phyloP scores from a whole-genome alignment of 805 yeast genomes.

The Saturnispora dispora region DNA sequence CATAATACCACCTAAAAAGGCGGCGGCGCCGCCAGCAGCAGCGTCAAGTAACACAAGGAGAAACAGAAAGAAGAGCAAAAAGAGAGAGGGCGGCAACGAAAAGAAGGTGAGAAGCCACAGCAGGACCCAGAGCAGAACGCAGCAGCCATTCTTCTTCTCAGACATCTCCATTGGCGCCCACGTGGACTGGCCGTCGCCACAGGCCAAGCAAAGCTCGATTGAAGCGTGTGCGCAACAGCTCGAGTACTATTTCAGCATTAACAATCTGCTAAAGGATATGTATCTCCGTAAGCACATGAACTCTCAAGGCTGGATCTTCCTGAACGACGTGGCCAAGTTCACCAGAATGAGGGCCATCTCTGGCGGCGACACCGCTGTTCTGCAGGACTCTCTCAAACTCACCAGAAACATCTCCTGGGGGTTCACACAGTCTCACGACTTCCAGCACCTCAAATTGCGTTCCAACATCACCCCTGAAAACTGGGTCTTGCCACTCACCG shows the following conservation, averaged over 20 bases:
- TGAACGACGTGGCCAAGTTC: conserved; percentile 55
- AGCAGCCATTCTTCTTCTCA: not conserved
- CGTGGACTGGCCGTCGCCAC: conserved; percentile 11
- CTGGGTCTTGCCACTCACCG: conserved; percentile 58
- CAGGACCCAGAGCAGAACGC: not conserved
- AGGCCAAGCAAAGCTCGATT: conserved; percentile 13
- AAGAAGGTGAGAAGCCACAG: not conserved
- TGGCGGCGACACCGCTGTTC: conserved; percentile 42
- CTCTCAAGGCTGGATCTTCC: conserved; percentile 60
- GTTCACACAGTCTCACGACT: conserved; percentile 23
- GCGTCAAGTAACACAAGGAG: not conserved
- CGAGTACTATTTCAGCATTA: conserved; percentile 84
- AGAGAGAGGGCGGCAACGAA: not conserved
- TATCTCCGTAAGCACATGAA: conserved; percentile 78
- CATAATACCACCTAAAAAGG: conserved; percentile 10
- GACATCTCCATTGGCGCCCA: conserved; percentile 4
- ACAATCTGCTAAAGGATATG: conserved; percentile 78
- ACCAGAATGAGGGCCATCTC: conserved; percentile 65
- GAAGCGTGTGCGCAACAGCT: conserved; percentile 44
- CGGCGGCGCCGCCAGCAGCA: not conserved
- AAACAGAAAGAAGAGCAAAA: not conserved
- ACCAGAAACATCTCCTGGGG: conserved; percentile 39
- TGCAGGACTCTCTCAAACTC: conserved; percentile 45
- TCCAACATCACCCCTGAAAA: conserved; percentile 46
- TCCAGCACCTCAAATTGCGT: conserved; percentile 41